These are phyloP conservation scores for Boletus albobrunnescens DNA, from an alignment of 1,284 basidiomycete species.

Conservation along the genomic window DNA sequence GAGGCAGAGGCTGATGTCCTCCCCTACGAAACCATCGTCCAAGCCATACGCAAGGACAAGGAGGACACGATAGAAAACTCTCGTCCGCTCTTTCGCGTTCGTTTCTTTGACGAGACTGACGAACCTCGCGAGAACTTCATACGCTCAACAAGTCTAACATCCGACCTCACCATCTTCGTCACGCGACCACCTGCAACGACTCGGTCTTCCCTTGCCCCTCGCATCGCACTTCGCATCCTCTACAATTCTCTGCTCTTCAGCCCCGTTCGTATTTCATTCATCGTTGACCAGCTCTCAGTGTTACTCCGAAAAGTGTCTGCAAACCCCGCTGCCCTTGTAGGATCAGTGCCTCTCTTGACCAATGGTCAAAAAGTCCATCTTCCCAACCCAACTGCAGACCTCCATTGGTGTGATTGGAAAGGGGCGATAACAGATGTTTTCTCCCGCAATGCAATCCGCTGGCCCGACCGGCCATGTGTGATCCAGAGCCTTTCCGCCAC, in stretches of 20 bases:
- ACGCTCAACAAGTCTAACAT: conserved; percentile 76
- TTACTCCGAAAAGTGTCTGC: conserved; percentile 74
- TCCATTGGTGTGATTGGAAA: conserved; percentile 97
- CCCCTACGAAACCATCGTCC: conserved; percentile 80
- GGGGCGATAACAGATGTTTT: conserved; percentile 96
- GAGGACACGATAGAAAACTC: conserved; percentile 51
- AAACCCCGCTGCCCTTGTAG: conserved; percentile 60
- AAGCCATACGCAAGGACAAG: conserved; percentile 67
- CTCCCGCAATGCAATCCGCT: conserved; percentile 71
- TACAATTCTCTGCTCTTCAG: conserved; percentile 98
- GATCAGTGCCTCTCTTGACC: conserved; percentile 80
- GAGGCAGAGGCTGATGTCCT: conserved; percentile 84
- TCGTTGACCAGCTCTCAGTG: conserved; percentile 84
- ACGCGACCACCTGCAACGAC: conserved; percentile 64
- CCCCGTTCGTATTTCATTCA: conserved; percentile 67
- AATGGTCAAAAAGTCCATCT: conserved; percentile 66
- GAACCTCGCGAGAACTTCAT: conserved; percentile 72
- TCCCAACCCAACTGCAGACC: conserved; percentile 83
- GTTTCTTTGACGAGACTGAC: conserved; percentile 93
- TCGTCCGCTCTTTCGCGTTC: conserved; percentile 82
- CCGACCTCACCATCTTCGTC: conserved; percentile 87
- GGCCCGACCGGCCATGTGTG: conserved; percentile 80
- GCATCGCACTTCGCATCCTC: conserved; percentile 79
- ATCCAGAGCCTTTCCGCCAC: conserved; percentile 67
- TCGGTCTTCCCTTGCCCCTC: conserved; percentile 70